Base-by-base conservation (phyloP, 2,329 filamentous ascomycete genomes). In the Aspergillus candidus region DNA sequence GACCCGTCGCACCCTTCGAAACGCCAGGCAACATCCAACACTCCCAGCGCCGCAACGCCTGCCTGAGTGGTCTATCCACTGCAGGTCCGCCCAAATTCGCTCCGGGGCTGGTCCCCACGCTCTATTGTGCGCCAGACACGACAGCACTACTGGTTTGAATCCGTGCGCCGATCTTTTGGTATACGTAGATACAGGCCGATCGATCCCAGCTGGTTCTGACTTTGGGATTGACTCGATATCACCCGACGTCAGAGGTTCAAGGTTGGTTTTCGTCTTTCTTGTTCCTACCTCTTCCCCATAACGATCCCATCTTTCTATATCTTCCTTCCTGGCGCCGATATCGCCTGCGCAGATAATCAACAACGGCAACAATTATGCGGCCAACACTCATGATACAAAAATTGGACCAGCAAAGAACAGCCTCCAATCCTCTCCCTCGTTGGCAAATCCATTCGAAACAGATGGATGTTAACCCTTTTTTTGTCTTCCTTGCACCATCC, bases 201-300 rank as follows among this genome's bases (percentile, higher is more conserved):
- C 22, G 44, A 46, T 40, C 42, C 48, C 47, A 48, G 48, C 56
- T 58, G 52, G 53, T 49, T 57, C 51, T 55, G 50, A 55, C 52
- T 50, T 40, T 35, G 38, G 40, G 35, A n/a, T 34, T 27, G 27
- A 43, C 34, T 46, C 29, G 30, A 38, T 32, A 32, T 51, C 37
- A 41, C 46, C 40, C 44, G 43, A 47, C 47, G 57, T 53, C 41
- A 48, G 48, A 43, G 58, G 53, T 56, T 58, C 55, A 60, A 67
- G 63, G 63, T 67, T 63, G 59, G 63, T 67, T 57, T 51, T 46
- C 50, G 54, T 48, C 45, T 46, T 39, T 50, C 53, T 46, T 51
- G 48, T 47, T 48, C 32, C 46, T 49, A 38, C 32, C 32, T 47
- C 37, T 42, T 45, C 15, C 31, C 40, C 29, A 42, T 40, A 34